These are phyloP conservation scores for Beta lomatogona DNA, from an alignment of 179 eudicot genomes.

Conservation along the genomic window DNA sequence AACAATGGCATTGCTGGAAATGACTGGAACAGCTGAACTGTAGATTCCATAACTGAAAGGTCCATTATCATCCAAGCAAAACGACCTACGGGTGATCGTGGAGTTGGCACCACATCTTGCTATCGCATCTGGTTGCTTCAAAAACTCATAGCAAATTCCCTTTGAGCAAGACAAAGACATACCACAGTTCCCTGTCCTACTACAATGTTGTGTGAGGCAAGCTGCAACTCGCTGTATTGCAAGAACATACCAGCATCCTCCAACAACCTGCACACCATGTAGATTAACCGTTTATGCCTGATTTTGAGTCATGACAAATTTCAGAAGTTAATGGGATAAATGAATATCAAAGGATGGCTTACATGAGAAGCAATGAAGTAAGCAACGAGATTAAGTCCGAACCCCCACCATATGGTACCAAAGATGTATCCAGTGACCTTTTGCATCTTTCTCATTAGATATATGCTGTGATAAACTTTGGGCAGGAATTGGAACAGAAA, in stretches of 20 bases:
- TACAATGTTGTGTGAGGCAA: conserved; percentile 70
- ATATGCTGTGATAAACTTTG: conserved; percentile 77
- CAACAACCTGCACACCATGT: conserved; percentile 58
- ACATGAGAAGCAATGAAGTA: conserved; percentile 97
- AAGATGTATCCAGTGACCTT: conserved; percentile 95
- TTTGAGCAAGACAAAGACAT: conserved; percentile 68
- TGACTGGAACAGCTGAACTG: conserved; percentile 65
- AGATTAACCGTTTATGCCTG: background rate
- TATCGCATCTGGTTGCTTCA: conserved; percentile 25
- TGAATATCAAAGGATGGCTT: conserved; percentile 25
- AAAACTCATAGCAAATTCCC: conserved; percentile 57
- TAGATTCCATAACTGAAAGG: conserved; percentile 77
- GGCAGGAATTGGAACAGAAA: conserved; percentile 90
- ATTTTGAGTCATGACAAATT: background rate
- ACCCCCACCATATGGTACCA: conserved; percentile 99
- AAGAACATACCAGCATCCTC: conserved; percentile 93
- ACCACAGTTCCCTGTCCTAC: conserved; percentile 36
- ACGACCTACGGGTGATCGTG: conserved; percentile 36
- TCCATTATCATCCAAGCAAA: conserved; percentile 63
- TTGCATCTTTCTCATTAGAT: conserved; percentile 85
- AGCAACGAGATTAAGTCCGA: conserved; percentile 89
- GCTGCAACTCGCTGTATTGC: conserved; percentile 77
- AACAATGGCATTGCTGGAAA: conserved; percentile 63
- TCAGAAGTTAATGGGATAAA: background rate
- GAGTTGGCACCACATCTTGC: conserved; percentile 47